phyloP scores from a whole-genome alignment of 768 basidiomycete genomes.

The Boletellus ananiceps region DNA sequence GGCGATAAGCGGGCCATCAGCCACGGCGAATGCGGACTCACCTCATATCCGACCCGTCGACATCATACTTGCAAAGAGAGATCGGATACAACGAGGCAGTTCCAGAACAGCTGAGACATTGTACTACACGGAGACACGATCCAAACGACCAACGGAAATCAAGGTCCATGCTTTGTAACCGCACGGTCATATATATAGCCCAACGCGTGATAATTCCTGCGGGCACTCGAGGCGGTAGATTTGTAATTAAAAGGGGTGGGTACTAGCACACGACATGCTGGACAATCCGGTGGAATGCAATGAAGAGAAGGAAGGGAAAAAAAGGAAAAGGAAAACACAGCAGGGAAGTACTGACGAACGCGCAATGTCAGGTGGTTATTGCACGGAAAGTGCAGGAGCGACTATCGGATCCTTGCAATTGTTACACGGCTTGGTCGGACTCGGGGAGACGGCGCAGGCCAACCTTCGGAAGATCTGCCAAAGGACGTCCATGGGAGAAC shows the following conservation, averaged over 20 bases:
- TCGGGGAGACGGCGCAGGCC: constrained; percentile 8
- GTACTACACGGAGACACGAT: constrained; percentile 11
- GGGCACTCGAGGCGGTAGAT: constrained; percentile 11
- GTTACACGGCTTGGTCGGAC: constrained; percentile 14
- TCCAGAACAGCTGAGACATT: constrained; percentile 2
- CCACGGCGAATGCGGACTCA: constrained; percentile 1
- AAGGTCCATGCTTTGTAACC: constrained; percentile 12
- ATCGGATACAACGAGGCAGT: background rate
- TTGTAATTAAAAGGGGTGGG: constrained; percentile 9
- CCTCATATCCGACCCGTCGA: constrained; percentile 5
- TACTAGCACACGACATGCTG: constrained; percentile 11
- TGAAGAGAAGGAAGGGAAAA: background rate
- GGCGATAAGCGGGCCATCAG: background rate
- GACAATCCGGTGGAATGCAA: constrained; percentile 14
- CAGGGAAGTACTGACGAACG: background rate
- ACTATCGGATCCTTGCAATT: constrained; percentile 20
- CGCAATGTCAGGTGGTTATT: constrained; percentile 14
- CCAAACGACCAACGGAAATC: constrained; percentile 7
- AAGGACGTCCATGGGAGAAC: background rate
- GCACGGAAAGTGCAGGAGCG: constrained; percentile 16
- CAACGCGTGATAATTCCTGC: constrained; percentile 17
- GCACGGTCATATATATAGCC: constrained; percentile 9
- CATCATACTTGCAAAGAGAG: background rate
- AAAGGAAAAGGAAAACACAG: background rate
- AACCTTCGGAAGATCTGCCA: constrained; percentile 31